Percentiles rank a stretch among this genome's conserved stretches.
These are phyloP conservation scores for Beta lomatogona DNA, from an alignment of 179 eudicot genomes.

Conservation along the genomic window DNA sequence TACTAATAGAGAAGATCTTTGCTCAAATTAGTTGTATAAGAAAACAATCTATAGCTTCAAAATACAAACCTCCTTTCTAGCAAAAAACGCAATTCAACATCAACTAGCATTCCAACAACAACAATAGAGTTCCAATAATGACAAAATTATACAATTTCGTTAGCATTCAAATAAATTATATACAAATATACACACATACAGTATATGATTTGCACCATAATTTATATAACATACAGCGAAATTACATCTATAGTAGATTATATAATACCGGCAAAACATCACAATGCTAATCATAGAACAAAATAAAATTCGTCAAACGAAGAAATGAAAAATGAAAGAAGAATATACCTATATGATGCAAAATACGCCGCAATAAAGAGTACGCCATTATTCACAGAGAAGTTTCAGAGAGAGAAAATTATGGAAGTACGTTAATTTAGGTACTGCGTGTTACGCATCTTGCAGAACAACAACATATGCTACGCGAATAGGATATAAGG, in stretches of 20 bases:
- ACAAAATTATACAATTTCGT: not conserved
- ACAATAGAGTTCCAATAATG: not conserved
- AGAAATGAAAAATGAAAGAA: not conserved
- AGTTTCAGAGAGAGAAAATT: not conserved
- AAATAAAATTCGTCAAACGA: not conserved
- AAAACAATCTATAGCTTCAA: too few species aligned
- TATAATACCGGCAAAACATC: not conserved
- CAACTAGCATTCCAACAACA: not conserved
- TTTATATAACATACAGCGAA: not conserved
- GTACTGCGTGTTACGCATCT: not conserved
- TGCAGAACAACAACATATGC: not conserved
- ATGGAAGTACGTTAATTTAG: not conserved
- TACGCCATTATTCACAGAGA: constrained; percentile 30
- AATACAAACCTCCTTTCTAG: not conserved
- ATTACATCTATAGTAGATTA: not conserved
- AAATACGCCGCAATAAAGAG: constrained; percentile 28
- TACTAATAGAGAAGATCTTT: too few species aligned
- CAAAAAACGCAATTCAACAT: not conserved
- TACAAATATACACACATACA: not conserved
- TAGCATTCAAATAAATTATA: not conserved
- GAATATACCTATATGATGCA: constrained; percentile 36
- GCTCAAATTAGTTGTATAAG: not conserved
- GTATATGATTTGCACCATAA: not conserved
- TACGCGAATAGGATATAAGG: not conserved
- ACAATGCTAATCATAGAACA: not conserved